Evolutionary conservation across 2,329 filamentous ascomycete genomes (phyloP), one percentile per base, ranked within the genome.

Genomic region (Pezicula carpinea): DNA sequence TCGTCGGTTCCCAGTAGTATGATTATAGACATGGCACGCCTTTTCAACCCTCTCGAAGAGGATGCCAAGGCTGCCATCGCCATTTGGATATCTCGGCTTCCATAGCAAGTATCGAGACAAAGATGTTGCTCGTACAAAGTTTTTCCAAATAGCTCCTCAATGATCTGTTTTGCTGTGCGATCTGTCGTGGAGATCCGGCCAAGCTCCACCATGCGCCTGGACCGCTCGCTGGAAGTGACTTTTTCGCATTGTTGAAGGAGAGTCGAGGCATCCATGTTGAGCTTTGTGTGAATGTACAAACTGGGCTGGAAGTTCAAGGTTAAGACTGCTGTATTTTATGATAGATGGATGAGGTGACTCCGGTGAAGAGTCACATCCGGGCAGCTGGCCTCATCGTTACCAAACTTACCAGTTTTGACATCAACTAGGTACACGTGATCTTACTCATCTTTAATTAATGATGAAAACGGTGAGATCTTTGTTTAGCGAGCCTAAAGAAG

Each of bases 11-110:
- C 49, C 5, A 49, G 21, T 10, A 45, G 35, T 11, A 26, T 31
- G 23, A 53, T 46, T 4, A 51, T 15, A 15, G 33, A 31, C 8
- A 51, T 45, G 1, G 51, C 43, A 14, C 44, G 36, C 35, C 43
- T 47, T 26, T 46, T 49, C 31, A 51, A 23, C 4, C 38, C 18
- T 26, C 41, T 45, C 4, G 51, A 53, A 8, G 40, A 8, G 6
- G 46, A 35, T 11, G 43, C 36, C 6, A 49, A 26, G 6, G 39
- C 21, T 5, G 41, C 26, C 17, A 41, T 43, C 8, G 51, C 51
- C 15, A 54, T 43, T 6, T 33, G 22, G 29, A 48, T 18, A 18
- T 50, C 36, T 5, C 43, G 42, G n/a, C 52, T 54, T 11, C 47
- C 47, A 45, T 50, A 47, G 42, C 46, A 49, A 8, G 44, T 39